Conservation (phyloP, 2,329 filamentous ascomycete species). For the Phyllachora maydis region DNA sequence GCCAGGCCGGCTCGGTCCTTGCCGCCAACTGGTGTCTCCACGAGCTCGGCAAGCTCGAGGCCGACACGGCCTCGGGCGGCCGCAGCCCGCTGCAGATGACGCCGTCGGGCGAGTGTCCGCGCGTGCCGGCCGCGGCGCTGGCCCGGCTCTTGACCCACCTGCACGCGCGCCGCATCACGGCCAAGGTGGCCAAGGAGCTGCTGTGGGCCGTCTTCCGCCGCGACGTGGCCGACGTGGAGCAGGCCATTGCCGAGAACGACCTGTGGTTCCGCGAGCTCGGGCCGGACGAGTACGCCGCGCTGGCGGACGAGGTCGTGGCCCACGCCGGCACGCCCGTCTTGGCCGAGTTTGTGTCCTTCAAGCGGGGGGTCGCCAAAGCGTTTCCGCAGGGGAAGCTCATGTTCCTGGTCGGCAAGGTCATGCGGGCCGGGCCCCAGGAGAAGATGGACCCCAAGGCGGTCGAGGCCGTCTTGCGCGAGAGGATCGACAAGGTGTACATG, state of each 20-base stretch:
- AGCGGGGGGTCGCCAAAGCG: slow-evolving; percentile 10
- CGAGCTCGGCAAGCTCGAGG: slow-evolving; percentile 48
- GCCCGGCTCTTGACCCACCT: slow-evolving; percentile 29
- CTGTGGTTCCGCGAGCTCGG: slow-evolving; percentile 34
- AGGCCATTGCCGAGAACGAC: slow-evolving; percentile 21
- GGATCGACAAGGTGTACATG: slow-evolving; percentile 8
- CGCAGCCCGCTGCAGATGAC: slow-evolving; percentile 14
- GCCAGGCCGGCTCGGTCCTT: slow-evolving; percentile 19
- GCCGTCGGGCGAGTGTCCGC: slow-evolving; percentile 24
- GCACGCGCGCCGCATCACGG: slow-evolving; percentile 25
- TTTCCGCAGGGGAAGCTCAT: slow-evolving; percentile 38
- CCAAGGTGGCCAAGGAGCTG: slow-evolving; percentile 35
- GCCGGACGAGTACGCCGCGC: slow-evolving; percentile 21
- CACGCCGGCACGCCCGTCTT: slow-evolving; percentile 26
- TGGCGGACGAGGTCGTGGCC: slow-evolving; percentile 21
- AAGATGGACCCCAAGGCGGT: slow-evolving; percentile 31
- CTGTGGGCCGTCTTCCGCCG: slow-evolving; percentile 29
- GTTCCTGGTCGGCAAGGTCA: slow-evolving; percentile 38
- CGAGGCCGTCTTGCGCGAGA: slow-evolving; percentile 20
- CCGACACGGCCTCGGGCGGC: too few species aligned
- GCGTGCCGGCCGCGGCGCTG: slow-evolving; percentile 23
- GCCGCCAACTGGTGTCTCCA: slow-evolving; percentile 52
- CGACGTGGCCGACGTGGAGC: slow-evolving; percentile 16
- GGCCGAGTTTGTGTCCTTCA: slow-evolving; percentile 19
- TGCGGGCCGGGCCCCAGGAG: slow-evolving; percentile 29